These are phyloP conservation scores for Myxozyma lipomycoides DNA, from an alignment of 805 yeast genomes.

Conservation along the genomic window DNA sequence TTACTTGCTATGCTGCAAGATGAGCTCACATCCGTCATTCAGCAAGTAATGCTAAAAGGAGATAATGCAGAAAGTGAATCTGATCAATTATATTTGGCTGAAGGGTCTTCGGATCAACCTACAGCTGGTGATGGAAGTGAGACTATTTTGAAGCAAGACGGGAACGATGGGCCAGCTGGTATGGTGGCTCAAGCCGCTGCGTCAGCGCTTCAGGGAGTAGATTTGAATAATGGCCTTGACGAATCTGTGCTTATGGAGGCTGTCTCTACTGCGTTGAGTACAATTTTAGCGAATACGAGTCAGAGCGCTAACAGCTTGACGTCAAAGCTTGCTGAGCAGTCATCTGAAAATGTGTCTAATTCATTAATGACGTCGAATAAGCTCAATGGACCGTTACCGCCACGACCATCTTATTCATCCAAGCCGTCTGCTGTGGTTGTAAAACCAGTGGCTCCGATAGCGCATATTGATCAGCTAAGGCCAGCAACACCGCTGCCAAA, in stretches of 20 bases:
- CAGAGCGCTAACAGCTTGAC: no score
- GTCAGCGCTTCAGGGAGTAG: conserved; percentile 1
- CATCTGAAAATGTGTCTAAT: no score
- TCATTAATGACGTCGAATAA: no score
- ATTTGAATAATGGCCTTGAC: not conserved
- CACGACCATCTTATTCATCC: not conserved
- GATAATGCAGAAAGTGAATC: not conserved
- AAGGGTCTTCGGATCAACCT: not conserved
- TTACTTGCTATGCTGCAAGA: not conserved
- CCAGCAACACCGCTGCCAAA: conserved; percentile 3
- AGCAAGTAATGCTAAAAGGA: not conserved
- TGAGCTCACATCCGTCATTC: not conserved
- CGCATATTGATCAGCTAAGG: no score
- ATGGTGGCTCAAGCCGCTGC: conserved; percentile 1
- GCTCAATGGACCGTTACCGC: no score
- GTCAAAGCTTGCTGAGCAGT: no score
- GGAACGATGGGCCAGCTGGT: not conserved
- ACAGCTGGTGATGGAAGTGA: not conserved
- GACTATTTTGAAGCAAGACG: not conserved
- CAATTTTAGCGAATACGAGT: conserved; percentile 3
- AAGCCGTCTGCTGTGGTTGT: not conserved
- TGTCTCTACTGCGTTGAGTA: conserved; percentile 4
- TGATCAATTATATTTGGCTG: not conserved
- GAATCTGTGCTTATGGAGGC: conserved; percentile 7
- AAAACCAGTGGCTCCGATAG: not conserved